Evolutionary conservation across 345 rosid species (phyloP).

Genomic region (Turnera subulata): DNA sequence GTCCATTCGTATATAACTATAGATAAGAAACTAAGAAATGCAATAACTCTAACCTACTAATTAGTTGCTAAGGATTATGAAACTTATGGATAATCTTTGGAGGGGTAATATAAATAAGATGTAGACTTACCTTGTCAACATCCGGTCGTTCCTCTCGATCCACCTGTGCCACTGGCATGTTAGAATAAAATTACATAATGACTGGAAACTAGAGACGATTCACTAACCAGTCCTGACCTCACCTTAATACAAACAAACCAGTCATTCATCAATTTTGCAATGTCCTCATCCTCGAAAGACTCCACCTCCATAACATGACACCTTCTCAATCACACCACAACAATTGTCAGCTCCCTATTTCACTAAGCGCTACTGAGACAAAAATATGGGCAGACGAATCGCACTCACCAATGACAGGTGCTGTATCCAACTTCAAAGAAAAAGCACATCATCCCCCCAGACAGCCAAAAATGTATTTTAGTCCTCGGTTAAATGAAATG

Average conservation of each 20-base stretch:
- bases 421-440: conserved; percentile 87
- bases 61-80: too few relatives aligned
- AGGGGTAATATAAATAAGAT: background rate
- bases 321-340: conserved; percentile 35
- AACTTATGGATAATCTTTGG: background rate
- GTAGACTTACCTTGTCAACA: conserved; percentile 71
- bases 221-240: background rate
- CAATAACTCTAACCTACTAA: too few relatives aligned
- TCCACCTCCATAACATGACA: conserved; percentile 98
- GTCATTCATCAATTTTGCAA: conserved; percentile 70
- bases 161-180: conserved; percentile 47
- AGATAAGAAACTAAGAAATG: too few relatives aligned
- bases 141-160: conserved; percentile 97
- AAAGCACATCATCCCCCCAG: conserved; percentile 25
- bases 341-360: conserved; percentile 5
- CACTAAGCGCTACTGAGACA: conserved; percentile 1
- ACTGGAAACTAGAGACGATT: background rate
- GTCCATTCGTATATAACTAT: too few relatives aligned
- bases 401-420: conserved; percentile 88
- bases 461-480: conserved; percentile 15
- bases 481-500: background rate
- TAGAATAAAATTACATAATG: conserved; percentile 9
- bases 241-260: conserved; percentile 91
- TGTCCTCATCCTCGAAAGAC: conserved; percentile 77
- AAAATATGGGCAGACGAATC: conserved; percentile 14